Conservation (phyloP, 2,329 filamentous ascomycete species). For the Hymenoscyphus albidus region DNA sequence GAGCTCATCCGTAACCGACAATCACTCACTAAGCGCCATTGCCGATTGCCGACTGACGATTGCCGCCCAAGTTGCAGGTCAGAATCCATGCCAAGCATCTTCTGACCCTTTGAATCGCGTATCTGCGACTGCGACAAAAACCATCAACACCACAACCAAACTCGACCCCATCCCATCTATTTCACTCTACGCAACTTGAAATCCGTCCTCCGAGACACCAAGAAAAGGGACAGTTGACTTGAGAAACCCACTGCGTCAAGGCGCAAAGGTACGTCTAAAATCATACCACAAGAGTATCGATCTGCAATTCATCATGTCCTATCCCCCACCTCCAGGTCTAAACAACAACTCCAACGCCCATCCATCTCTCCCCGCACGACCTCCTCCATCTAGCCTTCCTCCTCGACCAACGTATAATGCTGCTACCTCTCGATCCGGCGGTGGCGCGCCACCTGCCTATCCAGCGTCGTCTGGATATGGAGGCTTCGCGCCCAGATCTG, state of each 20-base stretch:
- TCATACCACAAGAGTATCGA: slow-evolving; percentile 30
- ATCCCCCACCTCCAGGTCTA: slow-evolving; percentile 80
- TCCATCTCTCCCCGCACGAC: slow-evolving; percentile 73
- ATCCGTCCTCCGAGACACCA: not conserved
- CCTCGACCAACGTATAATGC: slow-evolving; percentile 29
- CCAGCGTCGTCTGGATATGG: slow-evolving; percentile 40
- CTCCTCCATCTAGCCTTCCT: slow-evolving; percentile 52
- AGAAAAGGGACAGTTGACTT: not conserved
- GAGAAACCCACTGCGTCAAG: slow-evolving; percentile 22
- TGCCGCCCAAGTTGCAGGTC: not conserved
- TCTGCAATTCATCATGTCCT: slow-evolving; percentile 69
- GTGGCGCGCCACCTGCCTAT: slow-evolving; percentile 4
- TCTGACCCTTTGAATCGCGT: not conserved
- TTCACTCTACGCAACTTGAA: not conserved
- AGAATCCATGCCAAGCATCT: not conserved
- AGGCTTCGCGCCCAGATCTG: slow-evolving; percentile 57
- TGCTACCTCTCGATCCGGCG: slow-evolving; percentile 19
- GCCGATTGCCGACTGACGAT: not conserved
- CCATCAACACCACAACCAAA: not conserved
- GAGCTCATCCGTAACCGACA: too few species aligned
- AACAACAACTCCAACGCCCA: slow-evolving; percentile 42
- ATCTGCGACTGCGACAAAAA: not conserved
- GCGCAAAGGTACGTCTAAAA: slow-evolving; percentile 38
- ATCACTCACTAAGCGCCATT: not conserved
- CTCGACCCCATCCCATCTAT: not conserved